Evolutionary conservation across 495 filamentous ascomycete species (phyloP).

Genomic region (Neurospora sublineolata): DNA sequence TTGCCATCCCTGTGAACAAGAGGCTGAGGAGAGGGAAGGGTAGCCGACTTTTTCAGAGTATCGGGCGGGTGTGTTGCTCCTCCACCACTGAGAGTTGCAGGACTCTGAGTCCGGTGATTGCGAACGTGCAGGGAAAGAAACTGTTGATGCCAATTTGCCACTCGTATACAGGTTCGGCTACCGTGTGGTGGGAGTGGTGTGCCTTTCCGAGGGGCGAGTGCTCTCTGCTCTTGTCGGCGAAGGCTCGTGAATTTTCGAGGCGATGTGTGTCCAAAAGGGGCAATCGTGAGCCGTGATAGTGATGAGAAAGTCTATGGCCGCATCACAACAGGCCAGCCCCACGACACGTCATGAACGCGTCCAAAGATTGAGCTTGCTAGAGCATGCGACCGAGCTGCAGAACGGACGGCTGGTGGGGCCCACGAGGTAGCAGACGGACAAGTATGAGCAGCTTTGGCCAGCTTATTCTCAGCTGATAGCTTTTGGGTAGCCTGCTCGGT

Average conservation of each 20-base stretch:
- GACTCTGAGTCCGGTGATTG: neutral
- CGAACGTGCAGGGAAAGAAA: neutral
- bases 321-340: slow-evolving; percentile 18
- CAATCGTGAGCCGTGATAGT: slow-evolving; percentile 2
- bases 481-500: neutral
- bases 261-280: neutral
- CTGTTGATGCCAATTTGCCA: neutral
- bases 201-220: neutral
- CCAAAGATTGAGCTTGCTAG: neutral
- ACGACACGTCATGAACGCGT: slow-evolving; percentile 11
- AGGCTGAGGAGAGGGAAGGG: neutral
- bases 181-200: neutral
- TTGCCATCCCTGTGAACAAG: neutral
- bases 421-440: neutral
- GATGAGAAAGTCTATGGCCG: slow-evolving; percentile 14
- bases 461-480: neutral
- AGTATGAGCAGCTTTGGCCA: neutral
- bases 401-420: neutral
- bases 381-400: neutral
- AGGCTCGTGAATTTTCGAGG: neutral
- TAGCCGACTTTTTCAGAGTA: neutral
- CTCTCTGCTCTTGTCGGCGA: neutral
- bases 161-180: neutral
- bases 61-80: neutral
- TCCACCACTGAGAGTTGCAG: neutral